Evolutionary conservation across 257 asterid genomes (phyloP).

Genomic region (Ophiorrhiza pumila): DNA sequence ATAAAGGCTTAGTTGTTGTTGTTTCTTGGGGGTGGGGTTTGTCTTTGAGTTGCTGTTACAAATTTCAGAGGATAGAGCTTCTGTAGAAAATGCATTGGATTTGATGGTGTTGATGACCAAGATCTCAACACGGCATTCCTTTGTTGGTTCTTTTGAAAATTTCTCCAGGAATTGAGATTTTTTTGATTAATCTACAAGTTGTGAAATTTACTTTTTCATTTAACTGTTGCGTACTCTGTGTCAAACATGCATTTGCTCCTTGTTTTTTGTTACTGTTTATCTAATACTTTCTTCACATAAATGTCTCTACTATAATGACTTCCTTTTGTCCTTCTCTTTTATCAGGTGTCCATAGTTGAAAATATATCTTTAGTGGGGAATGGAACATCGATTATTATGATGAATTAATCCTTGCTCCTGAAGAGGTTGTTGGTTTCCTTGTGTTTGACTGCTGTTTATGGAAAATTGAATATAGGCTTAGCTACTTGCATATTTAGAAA

Average conservation of each 20-base stretch:
- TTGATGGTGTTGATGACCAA: not conserved
- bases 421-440: constrained; percentile 13
- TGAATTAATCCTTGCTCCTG: not conserved
- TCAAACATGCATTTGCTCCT: not conserved
- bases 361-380: not conserved
- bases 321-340: not conserved
- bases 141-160: not conserved
- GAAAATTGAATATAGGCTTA: constrained; percentile 16
- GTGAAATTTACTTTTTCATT: not conserved
- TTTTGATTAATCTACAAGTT: not conserved
- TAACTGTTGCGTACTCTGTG: not conserved
- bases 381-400: not conserved
- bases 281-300: not conserved
- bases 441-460: constrained; percentile 19
- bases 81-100: not conserved
- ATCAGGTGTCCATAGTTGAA: constrained; percentile 7
- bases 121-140: not conserved
- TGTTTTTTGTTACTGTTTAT: not conserved
- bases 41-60: not conserved
- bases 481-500: constrained; percentile 17
- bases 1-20: not conserved
- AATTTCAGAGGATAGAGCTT: not conserved
- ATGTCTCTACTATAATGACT: not conserved
- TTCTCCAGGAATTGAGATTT: not conserved
- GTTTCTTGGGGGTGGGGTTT: not conserved